Evolutionary conservation across 192 early-diverging fungal genomes (phyloP).

Genomic region (Dissophora globulifera): DNA sequence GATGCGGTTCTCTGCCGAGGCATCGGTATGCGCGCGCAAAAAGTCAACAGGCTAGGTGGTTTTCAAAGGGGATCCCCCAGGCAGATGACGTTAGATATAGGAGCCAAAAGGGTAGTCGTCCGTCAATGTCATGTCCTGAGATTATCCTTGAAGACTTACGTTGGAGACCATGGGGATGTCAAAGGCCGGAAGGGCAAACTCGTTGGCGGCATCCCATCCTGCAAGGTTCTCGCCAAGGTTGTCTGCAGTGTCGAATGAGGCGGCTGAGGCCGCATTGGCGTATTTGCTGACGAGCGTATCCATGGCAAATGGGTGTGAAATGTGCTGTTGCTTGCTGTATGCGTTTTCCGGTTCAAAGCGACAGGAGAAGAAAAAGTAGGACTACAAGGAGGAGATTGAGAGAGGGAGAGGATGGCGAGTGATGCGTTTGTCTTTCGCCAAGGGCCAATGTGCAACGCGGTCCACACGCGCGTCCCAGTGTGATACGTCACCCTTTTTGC

Average conservation of each 20-base stretch:
- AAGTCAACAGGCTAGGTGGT: constrained; percentile 93
- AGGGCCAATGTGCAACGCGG: no score
- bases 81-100: no score
- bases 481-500: constrained; percentile 46
- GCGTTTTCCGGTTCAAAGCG: no score
- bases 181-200: constrained; percentile 64
- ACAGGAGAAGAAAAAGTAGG: no score
- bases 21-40: constrained; percentile 83
- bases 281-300: constrained; percentile 55
- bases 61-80: no score
- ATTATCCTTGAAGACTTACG: no score
- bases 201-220: constrained; percentile 62
- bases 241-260: constrained; percentile 25
- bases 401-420: background rate
- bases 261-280: constrained; percentile 27
- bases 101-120: no score
- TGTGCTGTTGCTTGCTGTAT: background rate
- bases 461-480: constrained; percentile 16
- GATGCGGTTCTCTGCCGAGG: constrained; percentile 82
- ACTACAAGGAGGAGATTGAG: no score
- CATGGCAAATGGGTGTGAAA: constrained; percentile 20
- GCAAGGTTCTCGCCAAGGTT: constrained; percentile 31
- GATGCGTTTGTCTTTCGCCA: constrained; percentile 6
- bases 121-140: no score
- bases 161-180: constrained; percentile 66